Conservation (phyloP, 495 filamentous ascomycete species). For the Daldinia childiae region DNA sequence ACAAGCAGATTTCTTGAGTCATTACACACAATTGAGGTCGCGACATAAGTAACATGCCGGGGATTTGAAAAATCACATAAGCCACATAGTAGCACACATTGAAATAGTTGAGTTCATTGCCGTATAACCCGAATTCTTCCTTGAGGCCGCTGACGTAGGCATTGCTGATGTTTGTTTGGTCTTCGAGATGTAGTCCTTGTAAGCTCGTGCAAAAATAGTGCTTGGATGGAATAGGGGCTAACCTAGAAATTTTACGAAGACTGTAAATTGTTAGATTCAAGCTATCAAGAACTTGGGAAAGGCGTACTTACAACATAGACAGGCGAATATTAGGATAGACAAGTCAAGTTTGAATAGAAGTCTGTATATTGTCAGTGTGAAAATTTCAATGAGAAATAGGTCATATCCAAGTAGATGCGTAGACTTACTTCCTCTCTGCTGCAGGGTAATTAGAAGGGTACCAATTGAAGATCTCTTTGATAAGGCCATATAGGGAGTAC, state of each 20-base stretch:
- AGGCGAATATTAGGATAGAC: conserved; percentile 51
- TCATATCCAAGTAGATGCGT: conserved; percentile 36
- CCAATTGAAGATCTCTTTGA: conserved; percentile 62
- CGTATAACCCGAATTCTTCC: conserved; percentile 47
- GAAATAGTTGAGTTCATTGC: conserved; percentile 54
- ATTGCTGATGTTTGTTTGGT: conserved; percentile 51
- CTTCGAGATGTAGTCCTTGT: conserved; percentile 25
- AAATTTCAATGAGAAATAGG: conserved; percentile 39
- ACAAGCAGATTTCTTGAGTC: conserved; percentile 40
- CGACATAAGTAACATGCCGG: conserved; percentile 61
- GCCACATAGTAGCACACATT: conserved; percentile 58
- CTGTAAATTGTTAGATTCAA: conserved; percentile 42
- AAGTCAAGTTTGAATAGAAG: conserved; percentile 49
- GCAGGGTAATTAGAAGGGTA: conserved; percentile 56
- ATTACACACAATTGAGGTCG: conserved; percentile 45
- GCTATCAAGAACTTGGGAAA: neutral
- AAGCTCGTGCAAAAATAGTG: neutral
- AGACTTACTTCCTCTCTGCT: conserved; percentile 56
- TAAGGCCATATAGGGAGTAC: conserved; percentile 41
- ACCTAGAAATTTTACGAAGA: conserved; percentile 51
- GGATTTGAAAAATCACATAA: conserved; percentile 52
- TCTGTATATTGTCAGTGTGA: conserved; percentile 41
- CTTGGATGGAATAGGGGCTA: neutral
- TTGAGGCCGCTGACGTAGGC: conserved; percentile 51
- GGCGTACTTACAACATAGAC: conserved; percentile 46